phyloP scores from a whole-genome alignment of 306 rosid genomes.

The Pachyrhizus erosus region DNA sequence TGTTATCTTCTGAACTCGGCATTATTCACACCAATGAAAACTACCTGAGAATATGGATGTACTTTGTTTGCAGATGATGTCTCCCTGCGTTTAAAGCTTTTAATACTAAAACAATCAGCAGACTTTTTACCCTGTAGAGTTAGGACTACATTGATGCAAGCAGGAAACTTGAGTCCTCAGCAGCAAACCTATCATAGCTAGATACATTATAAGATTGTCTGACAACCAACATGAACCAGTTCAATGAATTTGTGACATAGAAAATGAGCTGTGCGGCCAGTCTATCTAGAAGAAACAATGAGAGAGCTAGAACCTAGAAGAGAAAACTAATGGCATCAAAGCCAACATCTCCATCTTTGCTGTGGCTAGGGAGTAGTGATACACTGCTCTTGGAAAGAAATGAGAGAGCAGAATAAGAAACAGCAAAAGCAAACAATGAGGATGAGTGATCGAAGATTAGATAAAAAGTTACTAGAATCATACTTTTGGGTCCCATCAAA shows the following conservation, averaged over 20 bases:
- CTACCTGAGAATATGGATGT: neutral
- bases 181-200: neutral
- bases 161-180: conserved; percentile 33
- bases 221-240: conserved; percentile 14
- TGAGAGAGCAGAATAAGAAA: conserved; percentile 25
- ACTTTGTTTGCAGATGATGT: neutral
- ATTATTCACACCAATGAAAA: neutral
- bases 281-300: conserved; percentile 38
- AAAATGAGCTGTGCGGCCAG: conserved; percentile 37
- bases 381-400: conserved; percentile 9
- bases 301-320: conserved; percentile 31
- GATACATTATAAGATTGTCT: conserved; percentile 18
- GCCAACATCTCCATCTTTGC: conserved; percentile 25
- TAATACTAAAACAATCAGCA: too few relatives aligned
- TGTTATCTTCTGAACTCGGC: conserved; percentile 13
- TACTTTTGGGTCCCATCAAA: neutral
- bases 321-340: conserved; percentile 11
- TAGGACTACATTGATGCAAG: neutral
- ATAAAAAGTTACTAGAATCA: neutral
- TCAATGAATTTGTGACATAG: conserved; percentile 12
- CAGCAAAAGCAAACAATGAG: conserved; percentile 34
- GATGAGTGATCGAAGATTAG: conserved; percentile 31
- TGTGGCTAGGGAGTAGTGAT: neutral
- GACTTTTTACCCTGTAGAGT: too few relatives aligned
- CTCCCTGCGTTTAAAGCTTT: neutral